Base-by-base conservation (phyloP, 768 basidiomycete species). In the Tulasnella sp. region DNA sequence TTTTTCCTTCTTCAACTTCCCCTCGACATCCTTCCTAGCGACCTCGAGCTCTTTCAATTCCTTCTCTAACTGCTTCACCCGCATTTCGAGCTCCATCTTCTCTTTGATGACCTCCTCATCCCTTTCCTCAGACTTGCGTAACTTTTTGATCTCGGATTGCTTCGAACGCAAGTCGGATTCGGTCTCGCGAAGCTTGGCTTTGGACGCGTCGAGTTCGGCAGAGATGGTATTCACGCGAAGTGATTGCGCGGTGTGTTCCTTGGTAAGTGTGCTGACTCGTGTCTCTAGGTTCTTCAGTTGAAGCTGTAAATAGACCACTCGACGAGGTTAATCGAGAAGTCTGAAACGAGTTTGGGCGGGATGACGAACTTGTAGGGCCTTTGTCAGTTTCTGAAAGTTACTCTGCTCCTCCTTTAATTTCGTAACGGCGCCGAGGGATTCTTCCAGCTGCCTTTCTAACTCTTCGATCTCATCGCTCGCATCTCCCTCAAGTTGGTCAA, bases 201-300 rank as follows among this genome's bases (percentile, higher is more conserved):
- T 60, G n/a, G 51, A 42, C 15, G 59, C 49, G 24, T 51, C 51
- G 41, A 51, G 51, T 52, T 60, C 59, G 11, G 42, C 50, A 15
- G 30, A 19, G 23, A 44, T 27, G n/a, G 50, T 51, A 15, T 56
- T 23, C 7, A 60, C 51, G 8, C 38, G 34, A n/a, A 51, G 59
- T 26, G 15, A 8, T 21, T 42, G 34, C 4, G 59, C 19, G 19
- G n/a, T 43, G 29, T 51, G 49, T 26, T 42, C 34, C 34, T 43
- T 43, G 10, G 4, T 44, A 8, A 60, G 34, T 9, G 29, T 32
- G 19, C 19, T 32, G 29, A 15, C n/a, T 2, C 41, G 38, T 42
- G 30, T 52, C 41, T 45, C 17, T 2, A 60, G 59, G 38, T 17
- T 5, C 24, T 27, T 50, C 0, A 60, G 49, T 53, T 51, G 51